Evolutionary conservation across 176 grass and related monocot genomes (phyloP).

Genomic region (Metroxylon sagu): DNA sequence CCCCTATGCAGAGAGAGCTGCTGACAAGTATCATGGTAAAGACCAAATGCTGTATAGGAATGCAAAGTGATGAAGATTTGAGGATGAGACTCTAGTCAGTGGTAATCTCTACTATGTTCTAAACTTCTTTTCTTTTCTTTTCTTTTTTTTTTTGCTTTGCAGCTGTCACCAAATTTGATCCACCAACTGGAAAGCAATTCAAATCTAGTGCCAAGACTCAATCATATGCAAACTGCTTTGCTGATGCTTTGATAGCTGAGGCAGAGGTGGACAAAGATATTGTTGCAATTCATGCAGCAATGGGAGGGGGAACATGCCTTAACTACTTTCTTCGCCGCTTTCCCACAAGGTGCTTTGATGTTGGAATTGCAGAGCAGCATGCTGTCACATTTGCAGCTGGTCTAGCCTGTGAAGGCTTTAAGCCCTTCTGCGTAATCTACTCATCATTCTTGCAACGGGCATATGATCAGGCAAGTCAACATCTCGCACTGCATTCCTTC

Average conservation of each 20-base stretch:
- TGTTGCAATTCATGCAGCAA: slow-evolving; percentile 90
- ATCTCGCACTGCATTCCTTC: neutral
- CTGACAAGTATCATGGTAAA: slow-evolving; percentile 94
- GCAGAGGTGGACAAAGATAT: slow-evolving; percentile 80
- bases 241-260: slow-evolving; percentile 79
- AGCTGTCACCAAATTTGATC: slow-evolving; percentile 93
- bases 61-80: too few relatives aligned
- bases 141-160: neutral
- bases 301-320: slow-evolving; percentile 93
- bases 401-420: slow-evolving; percentile 82
- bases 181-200: slow-evolving; percentile 85
- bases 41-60: neutral
- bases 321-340: slow-evolving; percentile 96
- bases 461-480: slow-evolving; percentile 61
- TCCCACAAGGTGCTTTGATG: slow-evolving; percentile 85
- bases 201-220: slow-evolving; percentile 55
- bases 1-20: slow-evolving; percentile 88
- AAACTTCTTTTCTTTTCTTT: neutral
- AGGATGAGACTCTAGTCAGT: too few relatives aligned
- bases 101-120: neutral
- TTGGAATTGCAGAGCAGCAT: slow-evolving; percentile 97
- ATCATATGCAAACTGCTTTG: slow-evolving; percentile 94
- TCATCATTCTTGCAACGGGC: slow-evolving; percentile 94
- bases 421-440: slow-evolving; percentile 97
- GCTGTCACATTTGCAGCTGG: slow-evolving; percentile 95